These are phyloP conservation scores for Ganoderma meredithae DNA, from an alignment of 1,284 basidiomycete genomes.

Conservation along the genomic window DNA sequence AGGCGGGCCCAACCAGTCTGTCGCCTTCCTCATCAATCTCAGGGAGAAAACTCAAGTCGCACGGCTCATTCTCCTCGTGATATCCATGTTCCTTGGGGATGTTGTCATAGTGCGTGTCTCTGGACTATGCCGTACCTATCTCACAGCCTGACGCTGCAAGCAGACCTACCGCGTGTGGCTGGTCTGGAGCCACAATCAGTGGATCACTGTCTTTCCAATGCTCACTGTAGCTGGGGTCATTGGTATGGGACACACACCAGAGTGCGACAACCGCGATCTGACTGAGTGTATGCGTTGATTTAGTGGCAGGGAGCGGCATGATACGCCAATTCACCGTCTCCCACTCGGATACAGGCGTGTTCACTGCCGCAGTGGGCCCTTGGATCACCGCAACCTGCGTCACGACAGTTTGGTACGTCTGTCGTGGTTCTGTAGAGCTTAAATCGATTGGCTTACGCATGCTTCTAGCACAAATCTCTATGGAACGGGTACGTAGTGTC, in stretches of 20 bases:
- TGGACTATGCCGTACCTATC: neutral
- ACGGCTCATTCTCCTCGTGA: neutral
- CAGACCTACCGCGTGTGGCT: constrained; percentile 12
- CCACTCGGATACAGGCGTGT: neutral
- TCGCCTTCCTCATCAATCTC: neutral
- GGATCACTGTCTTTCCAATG: neutral
- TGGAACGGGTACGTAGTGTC: neutral
- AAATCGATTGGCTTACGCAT: neutral
- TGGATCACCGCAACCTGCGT: neutral
- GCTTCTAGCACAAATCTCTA: neutral
- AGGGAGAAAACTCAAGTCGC: neutral
- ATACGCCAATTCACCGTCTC: neutral
- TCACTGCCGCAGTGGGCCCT: neutral
- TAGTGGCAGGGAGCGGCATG: too few relatives aligned
- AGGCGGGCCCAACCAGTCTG: neutral
- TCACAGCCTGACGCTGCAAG: neutral
- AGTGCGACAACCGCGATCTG: neutral
- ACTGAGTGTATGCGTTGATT: too few relatives aligned
- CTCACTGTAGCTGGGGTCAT: neutral
- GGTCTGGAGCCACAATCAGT: neutral
- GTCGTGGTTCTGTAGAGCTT: too few relatives aligned
- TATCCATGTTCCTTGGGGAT: constrained; percentile 6
- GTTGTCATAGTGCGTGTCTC: neutral
- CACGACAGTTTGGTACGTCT: neutral
- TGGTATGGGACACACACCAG: neutral